Conservation (phyloP, 2,329 filamentous ascomycete species). For the Cladophialophora psammophila region DNA sequence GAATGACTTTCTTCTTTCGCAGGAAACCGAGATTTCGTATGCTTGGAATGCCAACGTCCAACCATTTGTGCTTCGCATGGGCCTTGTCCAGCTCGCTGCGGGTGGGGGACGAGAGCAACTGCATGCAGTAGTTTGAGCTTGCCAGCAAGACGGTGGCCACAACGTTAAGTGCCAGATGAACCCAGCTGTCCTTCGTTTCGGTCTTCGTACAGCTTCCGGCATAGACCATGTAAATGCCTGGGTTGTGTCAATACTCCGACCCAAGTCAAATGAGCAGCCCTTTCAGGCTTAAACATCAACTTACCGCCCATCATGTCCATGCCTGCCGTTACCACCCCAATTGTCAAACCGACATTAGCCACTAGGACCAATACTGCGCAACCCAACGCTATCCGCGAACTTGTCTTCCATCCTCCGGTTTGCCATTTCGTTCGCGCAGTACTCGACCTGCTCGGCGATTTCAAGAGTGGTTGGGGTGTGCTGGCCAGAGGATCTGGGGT, state of each 20-base stretch:
- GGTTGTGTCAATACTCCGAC: neutral
- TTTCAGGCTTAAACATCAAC: neutral
- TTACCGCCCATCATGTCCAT: conserved; percentile 30
- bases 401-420: conserved; percentile 37
- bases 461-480: conserved; percentile 29
- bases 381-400: conserved; percentile 35
- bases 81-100: conserved; percentile 58
- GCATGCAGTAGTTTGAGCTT: conserved; percentile 62
- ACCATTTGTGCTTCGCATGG: conserved; percentile 48
- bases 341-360: conserved; percentile 35
- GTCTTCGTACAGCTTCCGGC: conserved; percentile 32
- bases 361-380: conserved; percentile 34
- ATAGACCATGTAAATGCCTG: conserved; percentile 32
- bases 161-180: conserved; percentile 59
- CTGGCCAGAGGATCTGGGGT: conserved; percentile 32
- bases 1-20: conserved; percentile 25
- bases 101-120: conserved; percentile 59
- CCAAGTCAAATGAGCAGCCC: neutral
- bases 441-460: conserved; percentile 21
- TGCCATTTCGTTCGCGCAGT: conserved; percentile 14
- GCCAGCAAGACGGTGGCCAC: conserved; percentile 55
- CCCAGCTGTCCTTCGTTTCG: conserved; percentile 35
- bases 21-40: conserved; percentile 42
- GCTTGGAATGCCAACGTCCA: conserved; percentile 46
- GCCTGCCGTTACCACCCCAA: conserved; percentile 29